These are phyloP conservation scores for Coriolopsis trogii DNA, from an alignment of 1,284 basidiomycete species.

Conservation along the genomic window DNA sequence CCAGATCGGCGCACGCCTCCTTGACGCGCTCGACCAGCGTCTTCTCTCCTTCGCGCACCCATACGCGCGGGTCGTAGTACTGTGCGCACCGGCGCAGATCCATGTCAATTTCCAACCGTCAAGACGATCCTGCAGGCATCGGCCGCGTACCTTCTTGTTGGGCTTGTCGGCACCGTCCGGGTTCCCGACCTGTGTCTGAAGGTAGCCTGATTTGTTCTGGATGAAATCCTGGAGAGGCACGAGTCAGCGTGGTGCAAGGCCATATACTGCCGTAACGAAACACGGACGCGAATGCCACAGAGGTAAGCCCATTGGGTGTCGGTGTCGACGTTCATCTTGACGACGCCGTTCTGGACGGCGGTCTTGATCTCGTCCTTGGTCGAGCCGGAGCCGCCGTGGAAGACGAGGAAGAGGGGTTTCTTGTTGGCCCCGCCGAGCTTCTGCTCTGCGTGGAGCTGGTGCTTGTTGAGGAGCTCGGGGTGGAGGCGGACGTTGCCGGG, in stretches of 20 bases:
- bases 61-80: constrained; percentile 94
- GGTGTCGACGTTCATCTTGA: constrained; percentile 98
- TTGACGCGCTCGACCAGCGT: constrained; percentile 88
- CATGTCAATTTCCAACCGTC: too few relatives aligned
- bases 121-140: not conserved
- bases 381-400: constrained; percentile 99
- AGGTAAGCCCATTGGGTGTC: constrained; percentile 96
- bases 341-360: constrained; percentile 91
- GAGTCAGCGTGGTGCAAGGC: not conserved
- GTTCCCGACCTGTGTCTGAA: constrained; percentile 90
- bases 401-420: constrained; percentile 97
- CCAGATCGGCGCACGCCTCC: constrained; percentile 90
- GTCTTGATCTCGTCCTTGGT: constrained; percentile 95
- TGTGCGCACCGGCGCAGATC: too few relatives aligned
- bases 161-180: constrained; percentile 94
- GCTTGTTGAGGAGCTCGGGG: constrained; percentile 91
- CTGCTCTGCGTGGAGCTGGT: constrained; percentile 81
- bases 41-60: constrained; percentile 99
- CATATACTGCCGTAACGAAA: not conserved
- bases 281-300: constrained; percentile 76
- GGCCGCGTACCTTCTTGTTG: constrained; percentile 85
- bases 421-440: constrained; percentile 71
- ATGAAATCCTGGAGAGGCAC: constrained; percentile 72
- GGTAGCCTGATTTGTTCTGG: constrained; percentile 82
- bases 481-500: constrained; percentile 92